Base-by-base conservation (phyloP, 805 yeast species). In the Barnettozyma botsteinii region DNA sequence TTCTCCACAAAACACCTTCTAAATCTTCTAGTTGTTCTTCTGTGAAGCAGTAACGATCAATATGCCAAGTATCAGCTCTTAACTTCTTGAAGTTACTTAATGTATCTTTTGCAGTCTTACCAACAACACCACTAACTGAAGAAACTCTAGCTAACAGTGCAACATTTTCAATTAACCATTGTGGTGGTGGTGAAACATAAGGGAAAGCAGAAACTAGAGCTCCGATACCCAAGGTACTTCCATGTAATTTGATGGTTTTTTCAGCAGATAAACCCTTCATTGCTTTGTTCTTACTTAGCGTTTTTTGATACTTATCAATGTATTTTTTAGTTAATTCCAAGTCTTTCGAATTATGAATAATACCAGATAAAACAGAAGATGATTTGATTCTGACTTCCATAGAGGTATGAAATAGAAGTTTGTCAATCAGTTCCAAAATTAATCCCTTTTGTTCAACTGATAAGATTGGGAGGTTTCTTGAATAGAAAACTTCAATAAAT, bases 51-150 rank as follows among this genome's bases (percentile, higher is more conserved):
- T 70, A 70, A 45, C 83, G 73, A 57, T 91, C 98, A 43, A 87
- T 75, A 53, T 85, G 95, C 98, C 98, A 91, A 0, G 97, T 87
- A 53, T 91, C 98, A 43, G 89, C 94, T 49, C 98, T 75, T 6
- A 86, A 78, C 65, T 88, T 88, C 59, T 89, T 91, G 65, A 93
- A 93, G 47, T 78, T 81, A 47, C 95, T 81, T 37, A 91, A 69
- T 2, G 77, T 73, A 24, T 79, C 80, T 60, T 91, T 91, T 7
- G 96, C 94, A 1, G 95, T 75, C 40, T 81, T 75, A 1, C 96
- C 96, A 22, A 84, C 77, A 38, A 79, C 58, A 7, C 97, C 97
- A 14, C 80, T 80, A 17, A 84, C 73, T 13, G 83, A 77, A 3
- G 87, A 80, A 56, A 79, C 79, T 20, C 73, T 75, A 1, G 96